A percentile compares a stretch with the other conserved stretches of the same genome.
phyloP scores from a whole-genome alignment of 1,284 basidiomycete species.

The Ustilago lituana region DNA sequence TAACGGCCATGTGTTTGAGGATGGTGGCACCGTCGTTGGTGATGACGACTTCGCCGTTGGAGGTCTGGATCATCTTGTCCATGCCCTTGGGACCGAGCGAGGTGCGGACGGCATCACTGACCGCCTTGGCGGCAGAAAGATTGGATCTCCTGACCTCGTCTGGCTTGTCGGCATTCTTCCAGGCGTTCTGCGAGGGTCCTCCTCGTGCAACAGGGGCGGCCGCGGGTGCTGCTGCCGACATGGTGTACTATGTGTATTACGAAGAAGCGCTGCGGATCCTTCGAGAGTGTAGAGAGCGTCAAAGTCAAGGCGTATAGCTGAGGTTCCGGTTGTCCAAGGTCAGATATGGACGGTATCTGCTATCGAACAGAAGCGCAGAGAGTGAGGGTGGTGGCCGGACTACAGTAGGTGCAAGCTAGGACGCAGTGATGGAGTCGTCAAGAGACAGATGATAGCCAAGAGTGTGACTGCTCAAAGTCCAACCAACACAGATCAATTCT shows the following conservation, averaged over 20 bases:
- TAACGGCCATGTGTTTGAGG: constrained; percentile 92
- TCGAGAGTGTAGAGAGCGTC: too few species aligned
- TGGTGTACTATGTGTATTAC: constrained; percentile 1
- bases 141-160: constrained; percentile 67
- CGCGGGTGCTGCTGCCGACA: constrained; percentile 48
- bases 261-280: neutral
- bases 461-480: too few species aligned
- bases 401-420: neutral
- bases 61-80: constrained; percentile 99
- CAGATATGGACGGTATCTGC: too few species aligned
- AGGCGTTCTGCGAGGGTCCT: constrained; percentile 52
- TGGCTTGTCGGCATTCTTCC: constrained; percentile 68
- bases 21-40: constrained; percentile 99
- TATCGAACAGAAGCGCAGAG: too few species aligned
- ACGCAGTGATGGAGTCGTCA: too few species aligned
- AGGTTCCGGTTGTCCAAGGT: neutral
- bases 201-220: constrained; percentile 34
- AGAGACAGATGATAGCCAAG: too few species aligned
- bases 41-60: constrained; percentile 95
- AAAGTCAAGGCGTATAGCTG: too few species aligned
- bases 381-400: too few species aligned
- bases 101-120: constrained; percentile 96
- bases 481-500: constrained; percentile 10
- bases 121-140: constrained; percentile 74
- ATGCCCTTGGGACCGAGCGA: constrained; percentile 97